Base-by-base conservation (phyloP, 805 yeast species). In the Candida patagonica region DNA sequence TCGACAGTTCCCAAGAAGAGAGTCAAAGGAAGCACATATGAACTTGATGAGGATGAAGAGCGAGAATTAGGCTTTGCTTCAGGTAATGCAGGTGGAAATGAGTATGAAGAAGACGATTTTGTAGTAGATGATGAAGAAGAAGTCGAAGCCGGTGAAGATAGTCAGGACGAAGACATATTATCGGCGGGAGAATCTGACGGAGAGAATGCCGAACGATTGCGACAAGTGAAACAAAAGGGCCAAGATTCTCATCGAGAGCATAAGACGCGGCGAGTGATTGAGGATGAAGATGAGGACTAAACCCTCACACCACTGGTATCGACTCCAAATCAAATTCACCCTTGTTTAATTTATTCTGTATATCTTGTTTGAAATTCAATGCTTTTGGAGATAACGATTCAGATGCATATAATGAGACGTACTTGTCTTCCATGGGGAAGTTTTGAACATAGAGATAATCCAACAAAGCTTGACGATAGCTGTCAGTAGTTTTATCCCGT, bases 381-480 rank as follows among this genome's bases (percentile, higher is more conserved):
- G 23, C 38, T 20, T 27, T 37, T 8, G 26, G 40, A 6, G 33
- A 38, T n/a, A 10, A 27, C 5, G 34, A 41, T 5, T 40, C 46
- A n/a, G 26, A 30, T 12, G 36, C 51, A 58, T 76, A 88, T 43
- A 88, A 60, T 0, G 96, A 74, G 26, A 84, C 73, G 58, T 88
- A 88, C 61, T 85, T 87, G 52, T 75, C 78, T 37, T 78, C 72
- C 53, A 73, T 76, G 25, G 97, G 96, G 65, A 76, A 88, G 55
- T 80, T 70, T 13, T 78, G 69, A 9, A 79, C 76, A 56, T 88
- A 88, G 24, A 82, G 82, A 21, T 80, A 61, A 51, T 87, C 95
- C 6, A 78, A 61, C 55, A 5, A 62, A 56, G 43, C 66, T 63
- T 47, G 79, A 81, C 54, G n/a, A 59, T 55, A 5, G 62, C 56